phyloP scores from a whole-genome alignment of 1,284 basidiomycete genomes.

The Ceratobasidium sp. region DNA sequence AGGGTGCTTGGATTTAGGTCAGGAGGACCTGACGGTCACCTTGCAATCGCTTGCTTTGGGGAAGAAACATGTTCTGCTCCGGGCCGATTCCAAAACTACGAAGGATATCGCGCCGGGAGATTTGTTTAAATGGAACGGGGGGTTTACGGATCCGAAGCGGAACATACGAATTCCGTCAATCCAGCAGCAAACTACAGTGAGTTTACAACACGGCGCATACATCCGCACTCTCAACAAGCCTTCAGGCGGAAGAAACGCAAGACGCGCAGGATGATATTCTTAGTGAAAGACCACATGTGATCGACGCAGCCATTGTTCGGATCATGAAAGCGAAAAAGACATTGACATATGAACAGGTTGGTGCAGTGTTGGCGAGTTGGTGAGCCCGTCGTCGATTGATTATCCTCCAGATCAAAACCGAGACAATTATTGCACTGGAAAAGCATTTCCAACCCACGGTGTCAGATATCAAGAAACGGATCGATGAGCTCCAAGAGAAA shows the following conservation, averaged over 20 bases:
- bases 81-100: constrained; percentile 73
- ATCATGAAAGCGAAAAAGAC: constrained; percentile 93
- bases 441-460: constrained; percentile 67
- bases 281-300: constrained; percentile 79
- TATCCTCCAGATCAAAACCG: constrained; percentile 77
- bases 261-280: constrained; percentile 84
- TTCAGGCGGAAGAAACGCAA: constrained; percentile 81
- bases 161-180: constrained; percentile 96
- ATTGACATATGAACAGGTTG: constrained; percentile 52
- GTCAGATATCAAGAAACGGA: constrained; percentile 59
- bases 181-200: constrained; percentile 86
- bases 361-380: constrained; percentile 44
- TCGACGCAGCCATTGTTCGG: constrained; percentile 93
- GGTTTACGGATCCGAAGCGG: constrained; percentile 78
- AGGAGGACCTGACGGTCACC: constrained; percentile 76
- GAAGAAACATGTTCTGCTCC: constrained; percentile 81
- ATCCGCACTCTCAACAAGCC: not conserved
- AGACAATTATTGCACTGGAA: constrained; percentile 80
- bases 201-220: constrained; percentile 46
- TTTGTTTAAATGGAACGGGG: constrained; percentile 79
- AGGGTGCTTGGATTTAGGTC: constrained; percentile 57
- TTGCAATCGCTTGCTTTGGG: constrained; percentile 92
- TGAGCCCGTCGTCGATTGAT: constrained; percentile 52
- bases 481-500: constrained; percentile 59
- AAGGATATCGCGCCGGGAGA: constrained; percentile 81